Evolutionary conservation across 2,329 filamentous ascomycete species (phyloP).

Genomic region (Xylariaceae sp.): DNA sequence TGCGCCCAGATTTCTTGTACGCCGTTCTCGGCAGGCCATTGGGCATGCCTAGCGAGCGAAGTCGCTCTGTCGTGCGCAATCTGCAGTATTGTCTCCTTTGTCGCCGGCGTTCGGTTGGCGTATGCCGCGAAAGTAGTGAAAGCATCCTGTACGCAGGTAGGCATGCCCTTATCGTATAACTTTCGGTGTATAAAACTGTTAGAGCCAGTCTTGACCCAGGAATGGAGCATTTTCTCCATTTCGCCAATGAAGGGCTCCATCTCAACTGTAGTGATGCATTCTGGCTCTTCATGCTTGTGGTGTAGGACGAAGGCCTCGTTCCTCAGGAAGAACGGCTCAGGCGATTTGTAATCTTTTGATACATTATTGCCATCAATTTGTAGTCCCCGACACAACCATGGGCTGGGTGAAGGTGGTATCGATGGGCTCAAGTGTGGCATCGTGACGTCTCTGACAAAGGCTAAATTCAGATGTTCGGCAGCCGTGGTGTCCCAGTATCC

Average conservation of each 20-base stretch:
- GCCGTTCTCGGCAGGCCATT: background rate
- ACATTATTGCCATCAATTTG: background rate
- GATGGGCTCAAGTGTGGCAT: background rate
- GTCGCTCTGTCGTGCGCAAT: slow-evolving; percentile 8
- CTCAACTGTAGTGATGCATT: slow-evolving; percentile 1
- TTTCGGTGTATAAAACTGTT: slow-evolving; percentile 9
- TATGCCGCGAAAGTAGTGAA: slow-evolving; percentile 11
- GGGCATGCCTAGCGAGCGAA: background rate
- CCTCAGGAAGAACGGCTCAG: slow-evolving; percentile 5
- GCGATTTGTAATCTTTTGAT: background rate
- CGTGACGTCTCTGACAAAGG: background rate
- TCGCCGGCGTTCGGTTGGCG: slow-evolving; percentile 7
- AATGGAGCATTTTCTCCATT: slow-evolving; percentile 9
- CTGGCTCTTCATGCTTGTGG: slow-evolving; percentile 1
- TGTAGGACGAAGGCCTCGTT: slow-evolving; percentile 6
- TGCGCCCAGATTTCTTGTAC: slow-evolving; percentile 7
- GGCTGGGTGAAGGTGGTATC: background rate
- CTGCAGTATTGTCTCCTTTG: slow-evolving; percentile 9
- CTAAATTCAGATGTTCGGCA: background rate
- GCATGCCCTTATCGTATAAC: slow-evolving; percentile 10
- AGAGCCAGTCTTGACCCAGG: slow-evolving; percentile 6
- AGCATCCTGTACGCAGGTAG: slow-evolving; percentile 11
- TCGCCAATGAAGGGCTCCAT: slow-evolving; percentile 10
- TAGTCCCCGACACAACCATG: background rate
- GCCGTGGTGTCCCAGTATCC: background rate